A percentile compares a stretch with the other conserved stretches of the same genome.
Conservation (phyloP, 2,329 filamentous ascomycete genomes). For the Curvularia spicifera region DNA sequence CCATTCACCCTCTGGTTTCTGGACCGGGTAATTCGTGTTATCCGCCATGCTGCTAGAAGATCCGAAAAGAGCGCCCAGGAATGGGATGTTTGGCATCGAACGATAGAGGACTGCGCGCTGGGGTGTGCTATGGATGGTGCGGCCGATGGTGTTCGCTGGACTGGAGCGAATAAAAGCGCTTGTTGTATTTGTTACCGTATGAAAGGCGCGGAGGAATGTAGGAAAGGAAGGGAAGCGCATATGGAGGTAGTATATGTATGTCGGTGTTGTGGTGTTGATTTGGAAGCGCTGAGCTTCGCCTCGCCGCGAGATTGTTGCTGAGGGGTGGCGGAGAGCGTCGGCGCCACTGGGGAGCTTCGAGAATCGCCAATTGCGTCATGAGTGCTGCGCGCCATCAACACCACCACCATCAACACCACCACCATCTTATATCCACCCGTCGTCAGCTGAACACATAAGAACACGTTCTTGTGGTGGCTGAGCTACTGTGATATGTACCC, state of each 20-base stretch:
- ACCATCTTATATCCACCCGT: neutral
- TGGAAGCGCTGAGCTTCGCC: conserved; percentile 1
- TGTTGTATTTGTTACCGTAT: conserved; percentile 55
- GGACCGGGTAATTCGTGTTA: conserved; percentile 77
- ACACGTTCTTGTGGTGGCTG: neutral
- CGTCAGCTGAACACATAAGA: neutral
- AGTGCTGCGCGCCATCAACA: conserved; percentile 12
- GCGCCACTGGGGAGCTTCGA: conserved; percentile 34
- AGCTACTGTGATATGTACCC: neutral
- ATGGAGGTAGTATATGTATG: conserved; percentile 18
- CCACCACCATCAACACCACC: neutral
- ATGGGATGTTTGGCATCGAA: conserved; percentile 79
- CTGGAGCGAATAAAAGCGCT: conserved; percentile 37
- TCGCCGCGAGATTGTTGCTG: conserved; percentile 19
- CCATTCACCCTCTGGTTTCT: conserved; percentile 87
- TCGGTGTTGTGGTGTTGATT: conserved; percentile 3
- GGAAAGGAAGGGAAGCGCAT: conserved; percentile 60
- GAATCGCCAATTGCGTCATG: conserved; percentile 40
- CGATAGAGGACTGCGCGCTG: conserved; percentile 38
- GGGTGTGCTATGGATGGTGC: conserved; percentile 35
- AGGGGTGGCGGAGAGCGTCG: conserved; percentile 36
- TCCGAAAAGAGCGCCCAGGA: conserved; percentile 77
- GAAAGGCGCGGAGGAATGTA: conserved; percentile 57
- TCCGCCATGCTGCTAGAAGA: conserved; percentile 56
- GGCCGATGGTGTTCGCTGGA: conserved; percentile 48